Percentiles rank a stretch among this genome's conserved stretches.
phyloP scores from a whole-genome alignment of 2,329 filamentous ascomycete species.

The Penicillium sp. region DNA sequence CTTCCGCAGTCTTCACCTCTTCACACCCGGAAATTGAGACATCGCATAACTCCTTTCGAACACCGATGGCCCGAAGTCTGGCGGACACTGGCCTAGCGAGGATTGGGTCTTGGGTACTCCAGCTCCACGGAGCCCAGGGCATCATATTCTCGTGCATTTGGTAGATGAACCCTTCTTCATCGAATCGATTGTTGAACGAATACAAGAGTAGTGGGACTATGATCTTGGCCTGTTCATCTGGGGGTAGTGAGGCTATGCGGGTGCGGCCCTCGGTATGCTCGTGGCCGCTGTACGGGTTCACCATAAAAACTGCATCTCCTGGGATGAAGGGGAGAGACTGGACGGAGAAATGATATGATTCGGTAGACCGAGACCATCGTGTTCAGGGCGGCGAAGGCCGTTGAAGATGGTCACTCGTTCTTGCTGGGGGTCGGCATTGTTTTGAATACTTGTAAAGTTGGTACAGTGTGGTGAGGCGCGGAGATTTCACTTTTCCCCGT shows the following conservation, averaged over 20 bases:
- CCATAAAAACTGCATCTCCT: not conserved
- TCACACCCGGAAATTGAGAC: not conserved
- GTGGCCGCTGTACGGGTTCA: not conserved
- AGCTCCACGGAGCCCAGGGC: not conserved
- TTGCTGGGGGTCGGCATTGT: not conserved
- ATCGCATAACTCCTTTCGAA: not conserved
- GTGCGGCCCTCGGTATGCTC: constrained; percentile 6
- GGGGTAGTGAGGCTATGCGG: not conserved
- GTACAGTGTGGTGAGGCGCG: too few species aligned
- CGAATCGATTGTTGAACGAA: constrained; percentile 2
- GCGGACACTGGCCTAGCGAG: not conserved
- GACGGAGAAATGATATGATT: constrained; percentile 3
- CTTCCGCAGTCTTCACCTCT: not conserved
- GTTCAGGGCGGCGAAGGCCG: not conserved
- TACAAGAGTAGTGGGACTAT: constrained; percentile 1
- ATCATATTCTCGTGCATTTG: not conserved
- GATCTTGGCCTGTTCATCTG: not conserved
- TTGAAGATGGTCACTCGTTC: constrained; percentile 2
- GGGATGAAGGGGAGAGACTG: not conserved
- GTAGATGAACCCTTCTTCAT: not conserved
- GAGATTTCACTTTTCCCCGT: not conserved
- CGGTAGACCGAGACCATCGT: not conserved
- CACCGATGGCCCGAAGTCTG: not conserved
- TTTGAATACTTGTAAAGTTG: not conserved
- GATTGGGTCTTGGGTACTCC: not conserved